Evolutionary conservation across 1,139 yeast genomes (phyloP), one percentile per base, ranked within the genome.

Genomic region (Scheffersomyces insectosa): DNA sequence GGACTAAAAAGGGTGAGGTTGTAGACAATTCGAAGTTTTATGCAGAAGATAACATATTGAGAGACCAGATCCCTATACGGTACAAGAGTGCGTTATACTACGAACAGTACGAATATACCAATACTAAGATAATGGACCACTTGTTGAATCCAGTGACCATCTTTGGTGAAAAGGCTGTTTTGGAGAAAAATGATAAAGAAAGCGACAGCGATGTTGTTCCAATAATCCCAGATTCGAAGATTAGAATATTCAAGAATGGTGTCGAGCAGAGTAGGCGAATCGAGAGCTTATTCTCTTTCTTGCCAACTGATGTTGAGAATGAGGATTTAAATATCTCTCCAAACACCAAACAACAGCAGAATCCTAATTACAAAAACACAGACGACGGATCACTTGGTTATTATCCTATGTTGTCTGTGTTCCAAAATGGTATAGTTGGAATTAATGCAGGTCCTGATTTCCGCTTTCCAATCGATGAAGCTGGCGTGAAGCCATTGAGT

Each of bases 321-420:
- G 68, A 65, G 28, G 65, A 60, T 23, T 45, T 49, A 8, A 55
- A 57, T 31, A 40, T 63, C 20, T 52, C 55, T 2, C 54, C 53
- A 30, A 75, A 74, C 50, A 70, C 74, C 31, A 70, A 63, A 29
- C 82, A 77, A 50, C 73, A 69, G 60, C 79, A 67, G 51, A 71
- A 79, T 39, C 66, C 75, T n/a, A 68, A 66, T 31, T 79, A 75
- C 54, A 68, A 70, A 49, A 70, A 65, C 63, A 77, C 65, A 49
- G 91, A 93, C 60, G 97, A 93, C 59, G 96, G 96, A 1, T 72
- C 81, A 38, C 66, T 90, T 42, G 99, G 98, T 0, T 93, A 95
- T 61, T 93, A 83, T 63, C 99, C 99, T 1, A 88, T 91, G 68
- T 72, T 89, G 29, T 87, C 96, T 43, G 88, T 87, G 30, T 93